Evolutionary conservation across 2,329 filamentous ascomycete genomes (phyloP), one percentile per base, ranked within the genome.

Genomic region (Aspergillus pseudotamarii): DNA sequence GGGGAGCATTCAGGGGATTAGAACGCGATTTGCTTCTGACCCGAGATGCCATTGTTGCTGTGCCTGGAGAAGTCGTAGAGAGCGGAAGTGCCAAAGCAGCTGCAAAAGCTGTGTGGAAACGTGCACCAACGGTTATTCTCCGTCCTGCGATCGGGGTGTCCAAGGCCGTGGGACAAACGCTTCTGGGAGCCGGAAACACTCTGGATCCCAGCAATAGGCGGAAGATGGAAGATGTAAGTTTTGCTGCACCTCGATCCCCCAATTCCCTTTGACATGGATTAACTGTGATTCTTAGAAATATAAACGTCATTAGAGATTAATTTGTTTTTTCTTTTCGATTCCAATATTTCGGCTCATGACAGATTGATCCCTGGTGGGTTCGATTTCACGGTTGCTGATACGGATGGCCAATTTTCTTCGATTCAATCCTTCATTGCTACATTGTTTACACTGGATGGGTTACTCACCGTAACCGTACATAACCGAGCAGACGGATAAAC

Each of bases 51-150:
- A 93, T 99, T 62, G 94, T 99, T 71, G 95, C 94, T 1, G 92
- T 99, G 30, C 94, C 95, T 0, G 92, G 91, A 0, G 94, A 98
- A 75, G 87, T 96, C 0, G 90, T 96, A 83, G 93, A 97, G 72
- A 93, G 91, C 71, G 87, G 88, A 26, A 93, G 88, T 63, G 94
- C 94, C 0, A 87, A 89, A 48, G 93, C 92, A 2, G 93, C 91
- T 1, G 92, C 93, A 16, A 88, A 83, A 72, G 94, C 91, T 1
- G 88, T 99, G 21, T 84, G 90, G 64, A 90, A 86, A 76, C 88
- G 92, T 69, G 93, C 94, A 34, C 95, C 95, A n/a, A 97, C 94
- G 0, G 92, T 98, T 23, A 91, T 99, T 58, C 87, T 99, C 69
- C 84, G 94, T 60, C 95, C 95, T 9, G 92, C 93, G 4, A 93